Evolutionary conservation across 2,329 filamentous ascomycete species (phyloP).

Genomic region (Ambrosiella xylebori): DNA sequence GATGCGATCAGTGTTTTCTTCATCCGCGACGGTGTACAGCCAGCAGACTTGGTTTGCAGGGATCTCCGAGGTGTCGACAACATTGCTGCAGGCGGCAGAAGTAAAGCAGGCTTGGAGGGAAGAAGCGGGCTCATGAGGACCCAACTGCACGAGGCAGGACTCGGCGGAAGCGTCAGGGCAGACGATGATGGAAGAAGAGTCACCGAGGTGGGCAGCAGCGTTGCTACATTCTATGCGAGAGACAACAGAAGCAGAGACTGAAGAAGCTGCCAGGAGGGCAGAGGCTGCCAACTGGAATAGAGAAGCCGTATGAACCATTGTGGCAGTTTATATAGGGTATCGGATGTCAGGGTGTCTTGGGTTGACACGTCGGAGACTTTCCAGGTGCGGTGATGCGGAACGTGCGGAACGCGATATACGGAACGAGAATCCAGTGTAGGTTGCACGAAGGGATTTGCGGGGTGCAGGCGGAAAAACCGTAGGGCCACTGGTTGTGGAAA

Average conservation of each 20-base stretch:
- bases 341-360: not conserved
- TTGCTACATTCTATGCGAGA: constrained; percentile 18
- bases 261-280: constrained; percentile 20
- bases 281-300: constrained; percentile 5
- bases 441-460: not conserved
- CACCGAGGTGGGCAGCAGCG: constrained; percentile 18
- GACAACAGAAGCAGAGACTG: constrained; percentile 20
- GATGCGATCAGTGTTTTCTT: not conserved
- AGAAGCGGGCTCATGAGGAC: constrained; percentile 17
- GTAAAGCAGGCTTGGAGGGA: constrained; percentile 25
- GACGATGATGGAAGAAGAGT: constrained; percentile 23
- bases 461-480: not conserved
- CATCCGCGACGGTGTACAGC: constrained; percentile 19
- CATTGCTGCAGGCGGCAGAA: constrained; percentile 20
- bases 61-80: constrained; percentile 17
- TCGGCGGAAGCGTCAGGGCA: constrained; percentile 25
- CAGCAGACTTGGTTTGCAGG: constrained; percentile 19
- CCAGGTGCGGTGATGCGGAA: not conserved
- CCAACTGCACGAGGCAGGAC: constrained; percentile 27
- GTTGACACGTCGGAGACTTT: not conserved
- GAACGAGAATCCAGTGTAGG: not conserved
- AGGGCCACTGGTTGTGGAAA: not conserved
- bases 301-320: constrained; percentile 12
- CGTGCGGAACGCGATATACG: not conserved
- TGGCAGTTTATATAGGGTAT: not conserved